A percentile compares a stretch with the other conserved stretches of the same genome.
These are phyloP conservation scores for Phellinidium pouzarii DNA, from an alignment of 1,284 basidiomycete species.

Conservation along the genomic window DNA sequence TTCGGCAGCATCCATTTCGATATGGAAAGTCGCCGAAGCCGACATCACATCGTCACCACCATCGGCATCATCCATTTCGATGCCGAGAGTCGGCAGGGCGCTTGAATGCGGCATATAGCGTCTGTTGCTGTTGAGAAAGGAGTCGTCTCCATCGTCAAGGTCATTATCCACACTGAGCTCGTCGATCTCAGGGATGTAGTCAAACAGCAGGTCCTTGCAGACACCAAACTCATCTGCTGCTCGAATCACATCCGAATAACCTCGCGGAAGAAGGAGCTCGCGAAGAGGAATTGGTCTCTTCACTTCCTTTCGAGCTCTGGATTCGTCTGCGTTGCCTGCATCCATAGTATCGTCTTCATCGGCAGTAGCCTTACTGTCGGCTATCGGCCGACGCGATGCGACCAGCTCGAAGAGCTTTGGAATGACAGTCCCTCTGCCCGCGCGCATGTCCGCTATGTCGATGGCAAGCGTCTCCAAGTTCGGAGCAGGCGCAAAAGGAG, in stretches of 20 bases:
- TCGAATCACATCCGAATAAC: neutral
- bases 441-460: neutral
- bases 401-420: neutral
- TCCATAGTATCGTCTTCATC: neutral
- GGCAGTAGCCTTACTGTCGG: neutral
- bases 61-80: neutral
- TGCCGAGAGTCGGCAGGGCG: neutral
- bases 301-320: neutral
- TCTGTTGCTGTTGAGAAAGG: neutral
- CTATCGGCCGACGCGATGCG: neutral
- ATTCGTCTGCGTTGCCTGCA: neutral
- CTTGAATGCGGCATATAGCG: neutral
- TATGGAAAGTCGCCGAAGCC: no score
- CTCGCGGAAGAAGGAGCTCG: neutral
- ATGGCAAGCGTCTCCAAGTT: conserved; percentile 1
- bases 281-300: neutral
- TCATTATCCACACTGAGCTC: neutral
- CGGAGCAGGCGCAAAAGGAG: neutral
- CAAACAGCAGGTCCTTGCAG: neutral
- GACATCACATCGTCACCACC: no score
- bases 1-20: no score
- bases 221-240: neutral
- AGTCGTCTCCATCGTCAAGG: neutral
- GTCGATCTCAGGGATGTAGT: neutral
- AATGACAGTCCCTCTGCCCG: neutral